A percentile compares a stretch with the other conserved stretches of the same genome.
These are phyloP conservation scores for Zanthoxylum bungeanum DNA, from an alignment of 345 rosid genomes.

Conservation along the genomic window DNA sequence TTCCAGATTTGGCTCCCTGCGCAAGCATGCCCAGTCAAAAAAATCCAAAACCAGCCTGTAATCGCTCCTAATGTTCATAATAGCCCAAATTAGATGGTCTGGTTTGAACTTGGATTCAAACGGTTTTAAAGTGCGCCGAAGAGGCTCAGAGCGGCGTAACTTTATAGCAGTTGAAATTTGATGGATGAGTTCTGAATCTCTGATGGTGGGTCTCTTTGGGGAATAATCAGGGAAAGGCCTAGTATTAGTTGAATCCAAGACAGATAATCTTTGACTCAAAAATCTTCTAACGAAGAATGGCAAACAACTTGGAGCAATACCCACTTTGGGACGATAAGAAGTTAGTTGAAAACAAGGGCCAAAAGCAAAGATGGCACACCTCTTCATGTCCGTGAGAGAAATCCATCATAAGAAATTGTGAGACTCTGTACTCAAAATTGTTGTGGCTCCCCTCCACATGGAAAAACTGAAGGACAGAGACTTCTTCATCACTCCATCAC, in stretches of 20 bases:
- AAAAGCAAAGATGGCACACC: conserved; percentile 30
- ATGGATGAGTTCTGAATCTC: conserved; percentile 67
- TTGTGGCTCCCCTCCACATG: conserved; percentile 22
- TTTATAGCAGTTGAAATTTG: conserved; percentile 70
- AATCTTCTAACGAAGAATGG: conserved; percentile 14
- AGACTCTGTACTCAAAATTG: conserved; percentile 12
- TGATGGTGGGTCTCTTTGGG: conserved; percentile 69
- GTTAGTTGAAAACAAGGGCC: conserved; percentile 28
- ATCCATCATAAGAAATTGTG: conserved; percentile 38
- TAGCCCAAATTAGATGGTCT: conserved; percentile 88
- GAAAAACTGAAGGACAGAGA: conserved; percentile 22
- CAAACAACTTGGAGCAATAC: conserved; percentile 14
- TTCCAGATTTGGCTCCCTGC: conserved; percentile 67
- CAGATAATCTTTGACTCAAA: conserved; percentile 24
- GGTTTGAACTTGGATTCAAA: conserved; percentile 68
- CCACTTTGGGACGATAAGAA: conserved; percentile 19
- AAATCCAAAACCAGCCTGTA: conserved; percentile 72
- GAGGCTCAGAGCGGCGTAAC: conserved; percentile 62
- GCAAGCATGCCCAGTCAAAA: conserved; percentile 75
- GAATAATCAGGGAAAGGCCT: conserved; percentile 93
- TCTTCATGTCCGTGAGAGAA: conserved; percentile 45
- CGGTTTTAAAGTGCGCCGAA: conserved; percentile 55
- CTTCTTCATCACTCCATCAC: conserved; percentile 44
- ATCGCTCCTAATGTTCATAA: conserved; percentile 72
- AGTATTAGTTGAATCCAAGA: conserved; percentile 27